phyloP scores from a whole-genome alignment of 2,329 filamentous ascomycete species.

The Venturia aucupariae region DNA sequence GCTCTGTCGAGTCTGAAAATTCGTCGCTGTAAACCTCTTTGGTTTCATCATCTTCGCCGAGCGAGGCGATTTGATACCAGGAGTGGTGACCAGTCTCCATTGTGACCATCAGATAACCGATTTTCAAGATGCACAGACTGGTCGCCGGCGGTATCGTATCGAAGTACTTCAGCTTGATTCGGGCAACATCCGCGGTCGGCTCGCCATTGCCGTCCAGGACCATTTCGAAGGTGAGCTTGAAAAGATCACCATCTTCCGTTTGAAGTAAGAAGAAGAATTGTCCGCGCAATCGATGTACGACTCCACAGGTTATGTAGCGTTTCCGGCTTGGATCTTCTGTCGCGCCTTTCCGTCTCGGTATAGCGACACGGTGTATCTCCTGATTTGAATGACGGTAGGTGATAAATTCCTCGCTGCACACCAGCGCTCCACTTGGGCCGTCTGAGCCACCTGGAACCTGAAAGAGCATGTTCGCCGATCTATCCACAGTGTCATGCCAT shows the following conservation, averaged over 20 bases:
- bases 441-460: conserved; percentile 91
- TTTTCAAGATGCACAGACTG: conserved; percentile 86
- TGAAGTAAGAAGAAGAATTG: conserved; percentile 97
- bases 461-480: conserved; percentile 81
- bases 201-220: conserved; percentile 69
- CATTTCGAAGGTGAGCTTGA: conserved; percentile 94
- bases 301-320: conserved; percentile 74
- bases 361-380: conserved; percentile 76
- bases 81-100: conserved; percentile 89
- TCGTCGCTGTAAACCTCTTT: conserved; percentile 75
- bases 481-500: conserved; percentile 90
- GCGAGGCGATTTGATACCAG: conserved; percentile 94
- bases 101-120: conserved; percentile 86
- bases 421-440: conserved; percentile 87
- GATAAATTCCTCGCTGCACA: conserved; percentile 89
- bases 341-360: conserved; percentile 76
- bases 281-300: conserved; percentile 96
- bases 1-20: conserved; percentile 36
- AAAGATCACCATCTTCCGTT: conserved; percentile 94
- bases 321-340: conserved; percentile 91
- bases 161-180: conserved; percentile 93
- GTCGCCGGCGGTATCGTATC: conserved; percentile 87
- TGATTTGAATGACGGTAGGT: conserved; percentile 97
- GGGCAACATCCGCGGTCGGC: conserved; percentile 68
- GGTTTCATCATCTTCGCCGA: conserved; percentile 92